Percentiles rank a stretch among this genome's conserved stretches.
Conservation (phyloP, 2,329 filamentous ascomycete genomes). For the Lasiodiplodia sp. region DNA sequence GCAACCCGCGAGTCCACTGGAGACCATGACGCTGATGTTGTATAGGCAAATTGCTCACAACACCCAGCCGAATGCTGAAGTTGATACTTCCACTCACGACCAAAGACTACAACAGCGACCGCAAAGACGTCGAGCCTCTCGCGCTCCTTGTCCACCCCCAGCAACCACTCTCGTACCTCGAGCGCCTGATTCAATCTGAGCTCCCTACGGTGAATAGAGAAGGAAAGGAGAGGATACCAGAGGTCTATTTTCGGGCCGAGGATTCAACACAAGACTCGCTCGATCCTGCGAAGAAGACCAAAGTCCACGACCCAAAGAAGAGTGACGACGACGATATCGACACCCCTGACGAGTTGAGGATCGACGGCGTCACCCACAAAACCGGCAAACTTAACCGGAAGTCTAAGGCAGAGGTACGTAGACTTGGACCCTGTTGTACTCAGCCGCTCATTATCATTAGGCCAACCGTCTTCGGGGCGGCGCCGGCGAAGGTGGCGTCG, state of each 20-base stretch:
- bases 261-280: conserved; percentile 70
- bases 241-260: conserved; percentile 80
- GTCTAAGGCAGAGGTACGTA: conserved; percentile 24
- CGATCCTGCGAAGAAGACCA: conserved; percentile 39
- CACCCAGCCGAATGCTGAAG: conserved; percentile 80
- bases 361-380: conserved; percentile 57
- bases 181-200: conserved; percentile 87
- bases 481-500: conserved; percentile 66
- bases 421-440: not conserved
- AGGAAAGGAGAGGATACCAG: conserved; percentile 73
- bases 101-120: conserved; percentile 63
- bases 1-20: not conserved
- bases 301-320: conserved; percentile 37
- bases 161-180: conserved; percentile 88
- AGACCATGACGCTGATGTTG: conserved; percentile 21
- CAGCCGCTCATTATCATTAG: conserved; percentile 40
- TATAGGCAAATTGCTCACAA: conserved; percentile 79
- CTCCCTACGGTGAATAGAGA: conserved; percentile 71
- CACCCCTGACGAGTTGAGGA: conserved; percentile 56
- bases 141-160: conserved; percentile 88
- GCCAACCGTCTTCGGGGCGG: conserved; percentile 53
- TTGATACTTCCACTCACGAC: conserved; percentile 78
- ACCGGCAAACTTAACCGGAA: conserved; percentile 51
- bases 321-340: conserved; percentile 48
- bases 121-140: conserved; percentile 80